Base-by-base conservation (phyloP, 106 monocot genomes). In the Platanthera guangdongensis region DNA sequence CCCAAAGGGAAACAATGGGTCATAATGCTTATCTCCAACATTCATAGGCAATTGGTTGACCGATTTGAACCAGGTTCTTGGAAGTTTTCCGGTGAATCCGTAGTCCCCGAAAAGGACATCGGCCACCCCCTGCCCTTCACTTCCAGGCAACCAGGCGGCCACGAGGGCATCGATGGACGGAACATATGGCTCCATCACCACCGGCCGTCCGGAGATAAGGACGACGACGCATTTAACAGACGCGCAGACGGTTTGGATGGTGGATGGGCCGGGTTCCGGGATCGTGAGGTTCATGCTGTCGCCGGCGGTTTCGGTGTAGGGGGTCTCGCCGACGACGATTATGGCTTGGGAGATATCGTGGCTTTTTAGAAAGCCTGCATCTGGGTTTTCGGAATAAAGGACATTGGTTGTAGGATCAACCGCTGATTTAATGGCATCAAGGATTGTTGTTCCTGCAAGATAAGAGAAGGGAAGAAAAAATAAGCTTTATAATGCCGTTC, bases 31-130 rank as follows among this genome's bases (percentile, higher is more conserved):
- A 59, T 92, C 88, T 3, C 92, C 92, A 22, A 88, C 79, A 21
- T 92, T 88, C 92, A 92, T 86, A 0, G 92, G 92, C 1, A 92
- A 80, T 79, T 92, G 92, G 49, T 86, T 86, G 1, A 85, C 92
- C n/a, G 88, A 82, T 68, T 79, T 92, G 74, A 88, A 88, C 88
- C 92, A 92, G 8, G 88, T 88, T 8, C 92, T 71, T 0, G 91
- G 73, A 50, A 88, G 88, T 68, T 81, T 92, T 14, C 92, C 92
- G 2, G 86, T 79, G 77, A 92, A 92, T 4, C 84, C 88, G 75
- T 90, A 83, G 45, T 92, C 88, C 0, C 88, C 92, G 68, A 92
- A 92, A 16, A 92, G 77, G 50, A 88, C 84, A 73, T 90, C 90
- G 7, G 84, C 80, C 3, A 90, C 83, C 9, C 86, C 90, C 50